These are phyloP conservation scores for Ophidiomyces ophidiicola DNA, from an alignment of 2,329 filamentous ascomycete genomes.

Conservation along the genomic window DNA sequence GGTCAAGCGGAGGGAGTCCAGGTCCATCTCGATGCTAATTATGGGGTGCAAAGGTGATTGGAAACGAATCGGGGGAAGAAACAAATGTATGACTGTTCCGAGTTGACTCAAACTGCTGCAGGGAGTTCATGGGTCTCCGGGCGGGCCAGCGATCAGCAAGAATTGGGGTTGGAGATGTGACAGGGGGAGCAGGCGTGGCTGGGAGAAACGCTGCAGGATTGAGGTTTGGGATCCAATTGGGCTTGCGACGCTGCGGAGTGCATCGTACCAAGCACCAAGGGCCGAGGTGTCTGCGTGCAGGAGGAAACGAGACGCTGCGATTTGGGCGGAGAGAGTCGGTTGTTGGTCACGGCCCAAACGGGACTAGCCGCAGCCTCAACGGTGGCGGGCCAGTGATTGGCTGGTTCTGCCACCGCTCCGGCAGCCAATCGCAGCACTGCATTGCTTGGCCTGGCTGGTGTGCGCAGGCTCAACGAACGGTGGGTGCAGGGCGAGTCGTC, in stretches of 20 bases:
- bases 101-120: neutral
- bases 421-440: neutral
- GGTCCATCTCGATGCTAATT: no score
- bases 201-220: neutral
- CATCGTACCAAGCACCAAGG: neutral
- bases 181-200: neutral
- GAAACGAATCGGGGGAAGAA: no score
- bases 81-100: no score
- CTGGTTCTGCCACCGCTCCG: neutral
- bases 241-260: neutral
- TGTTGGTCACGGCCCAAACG: neutral
- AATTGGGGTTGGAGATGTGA: neutral
- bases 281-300: neutral
- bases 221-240: neutral
- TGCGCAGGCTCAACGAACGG: neutral
- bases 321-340: neutral
- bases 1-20: no score
- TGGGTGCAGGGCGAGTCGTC: neutral
- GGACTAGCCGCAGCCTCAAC: slow-evolving; percentile 5
- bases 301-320: neutral
- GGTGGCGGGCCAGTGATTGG: neutral
- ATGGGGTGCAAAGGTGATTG: no score
- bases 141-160: neutral
- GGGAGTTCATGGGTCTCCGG: no score
- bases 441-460: neutral